Evolutionary conservation across 2,329 filamentous ascomycete genomes (phyloP), one percentile per base, ranked within the genome.

Genomic region (Colletotrichum somersetense): DNA sequence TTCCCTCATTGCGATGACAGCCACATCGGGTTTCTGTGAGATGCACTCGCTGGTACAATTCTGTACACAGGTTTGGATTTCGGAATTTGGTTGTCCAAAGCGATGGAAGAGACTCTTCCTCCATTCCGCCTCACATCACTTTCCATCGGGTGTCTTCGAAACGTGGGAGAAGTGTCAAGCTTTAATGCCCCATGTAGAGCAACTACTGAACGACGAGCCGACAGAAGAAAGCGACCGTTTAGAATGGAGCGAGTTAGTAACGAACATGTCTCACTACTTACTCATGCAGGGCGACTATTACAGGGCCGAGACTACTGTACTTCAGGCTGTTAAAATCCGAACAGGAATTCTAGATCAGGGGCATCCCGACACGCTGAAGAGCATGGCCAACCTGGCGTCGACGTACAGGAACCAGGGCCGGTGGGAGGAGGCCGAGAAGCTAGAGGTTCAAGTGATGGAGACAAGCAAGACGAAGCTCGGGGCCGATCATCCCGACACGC

Each of bases 1-100:
- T 73, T 83, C 77, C 1, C 79, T 86, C 5, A 74, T 86, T 11
- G 63, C 67, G 1, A 61, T 64, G 16, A 76, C 66, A n/a, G 73
- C 69, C 42, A 26, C 62, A 26, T 73, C 74, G 1, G 76, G 72
- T 16, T 63, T 66, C 1, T 84, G 82, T 62, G 79, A 83, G 71
- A 85, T 86, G 82, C 84, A 86, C 74, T 55, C 71, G 10, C 77
- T 86, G 3, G 83, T 85, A 26, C 74, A 78, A 14, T 75, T 76
- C 35, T 78, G 76, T 40, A 78, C 73, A 2, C 59, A 58, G 6
- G 16, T 46, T 1, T 78, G 76, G 77, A 68, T 77, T n/a, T 70
- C 58, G 10, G 33, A 71, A 26, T 62, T 55, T n/a, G 68, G 69
- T 3, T 11, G 64, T 30, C 7, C 10, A 1, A 42, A 53, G 3